Evolutionary conservation across 768 basidiomycete species (phyloP), one percentile per base, ranked within the genome.

Genomic region (Phlegmacium glaucopus): DNA sequence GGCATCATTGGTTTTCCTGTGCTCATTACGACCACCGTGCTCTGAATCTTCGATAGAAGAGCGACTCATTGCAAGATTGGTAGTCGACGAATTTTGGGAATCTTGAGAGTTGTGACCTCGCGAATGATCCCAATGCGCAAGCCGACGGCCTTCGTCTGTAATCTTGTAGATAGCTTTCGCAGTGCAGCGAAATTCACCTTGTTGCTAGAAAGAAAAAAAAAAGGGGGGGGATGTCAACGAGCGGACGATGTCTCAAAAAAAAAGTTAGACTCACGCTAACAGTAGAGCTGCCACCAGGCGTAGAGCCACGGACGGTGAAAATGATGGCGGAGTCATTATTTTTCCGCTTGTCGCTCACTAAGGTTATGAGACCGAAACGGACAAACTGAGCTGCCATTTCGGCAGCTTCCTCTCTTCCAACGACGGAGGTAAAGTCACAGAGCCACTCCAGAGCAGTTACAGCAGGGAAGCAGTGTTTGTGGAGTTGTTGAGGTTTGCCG

Each of bases 321-420:
- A 93, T 92, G 70, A 93, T 90, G 16, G 90, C 90, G 22, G 90
- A 90, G 59, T 93, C 90, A 52, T 90, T 91, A 60, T 86, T 89
- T 72, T 90, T 91, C 54, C 90, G 78, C 74, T 89, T 93, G 66
- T 93, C 90, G 71, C 87, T 89, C 51, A 95, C 91, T 36, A 98
- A 75, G 3, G 72, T 70, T 66, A 99, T 87, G 52, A 95, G 82
- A 34, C 93, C 90, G 59, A 94, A 96, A 44, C 96, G 85, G 39
- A 97, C 94, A 59, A 98, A 97, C 64, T 98, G 96, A 4, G 94
- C 96, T 2, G 91, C 87, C 82, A 98, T 89, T 73, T 99, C 96
- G 9, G 93, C 91, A 0, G 93, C 94, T 66, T 98, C 96, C 61
- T 99, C 96, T 44, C 91, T 76, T 17, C 94, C 94, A 28, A 94